Evolutionary conservation across 768 basidiomycete species (phyloP).

Genomic region (Dioszegia crocea): DNA sequence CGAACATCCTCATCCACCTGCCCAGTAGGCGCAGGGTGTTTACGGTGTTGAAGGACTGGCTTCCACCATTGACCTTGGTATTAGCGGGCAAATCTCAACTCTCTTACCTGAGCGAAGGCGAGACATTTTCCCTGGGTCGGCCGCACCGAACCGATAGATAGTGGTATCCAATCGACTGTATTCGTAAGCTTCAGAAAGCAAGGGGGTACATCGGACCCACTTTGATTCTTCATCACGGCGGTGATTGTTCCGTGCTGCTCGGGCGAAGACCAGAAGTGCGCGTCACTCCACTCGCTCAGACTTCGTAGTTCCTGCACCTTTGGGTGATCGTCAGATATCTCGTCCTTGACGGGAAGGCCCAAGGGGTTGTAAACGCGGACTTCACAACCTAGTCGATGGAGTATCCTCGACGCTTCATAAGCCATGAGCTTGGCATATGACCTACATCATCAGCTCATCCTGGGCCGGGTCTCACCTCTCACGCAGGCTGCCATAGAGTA

Average conservation of each 20-base stretch:
- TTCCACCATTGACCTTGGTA: slow-evolving; percentile 33
- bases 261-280: slow-evolving; percentile 38
- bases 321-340: slow-evolving; percentile 19
- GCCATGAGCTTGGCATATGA: slow-evolving; percentile 49
- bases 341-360: slow-evolving; percentile 40
- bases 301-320: slow-evolving; percentile 44
- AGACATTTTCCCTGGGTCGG: slow-evolving; percentile 49
- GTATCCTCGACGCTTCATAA: slow-evolving; percentile 44
- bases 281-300: slow-evolving; percentile 33
- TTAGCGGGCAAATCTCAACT: not conserved
- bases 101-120: slow-evolving; percentile 47
- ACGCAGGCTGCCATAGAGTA: slow-evolving; percentile 47
- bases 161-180: slow-evolving; percentile 50
- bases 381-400: slow-evolving; percentile 41
- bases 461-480: slow-evolving; percentile 28
- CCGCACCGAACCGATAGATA: slow-evolving; percentile 44
- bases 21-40: slow-evolving; percentile 47
- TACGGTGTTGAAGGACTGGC: slow-evolving; percentile 48
- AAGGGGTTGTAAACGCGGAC: slow-evolving; percentile 46
- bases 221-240: slow-evolving; percentile 50
- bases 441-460: slow-evolving; percentile 17
- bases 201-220: slow-evolving; percentile 7
- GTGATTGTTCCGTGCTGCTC: slow-evolving; percentile 50
- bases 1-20: slow-evolving; percentile 50
- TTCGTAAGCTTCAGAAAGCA: not conserved